Percentiles rank a stretch among this genome's conserved stretches.
Evolutionary conservation across 306 rosid species (phyloP).

Genomic region (Geum urbanum): DNA sequence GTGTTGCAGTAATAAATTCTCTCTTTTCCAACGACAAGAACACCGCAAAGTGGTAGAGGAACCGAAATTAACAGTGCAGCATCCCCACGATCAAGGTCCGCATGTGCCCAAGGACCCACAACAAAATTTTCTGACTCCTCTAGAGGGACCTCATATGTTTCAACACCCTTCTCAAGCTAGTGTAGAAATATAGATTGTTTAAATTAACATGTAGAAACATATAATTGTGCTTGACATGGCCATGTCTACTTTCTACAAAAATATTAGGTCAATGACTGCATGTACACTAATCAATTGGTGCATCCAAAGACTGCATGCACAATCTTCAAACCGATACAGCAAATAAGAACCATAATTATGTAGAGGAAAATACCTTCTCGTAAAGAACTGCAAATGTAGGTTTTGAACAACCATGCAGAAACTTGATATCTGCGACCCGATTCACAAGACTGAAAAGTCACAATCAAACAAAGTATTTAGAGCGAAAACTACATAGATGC

Average conservation of each 20-base stretch:
- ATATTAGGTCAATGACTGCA: not conserved
- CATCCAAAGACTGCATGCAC: not conserved
- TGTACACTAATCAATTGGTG: not conserved
- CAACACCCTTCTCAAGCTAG: too few species aligned
- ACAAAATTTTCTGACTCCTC: constrained; percentile 96
- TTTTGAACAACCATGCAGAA: constrained; percentile 89
- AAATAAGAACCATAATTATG: not conserved
- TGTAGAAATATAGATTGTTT: not conserved
- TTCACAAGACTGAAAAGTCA: constrained; percentile 87
- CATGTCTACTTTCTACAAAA: not conserved
- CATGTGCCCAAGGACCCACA: constrained; percentile 99
- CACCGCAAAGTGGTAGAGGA: constrained; percentile 96
- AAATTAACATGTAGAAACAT: not conserved
- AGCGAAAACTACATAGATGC: not conserved
- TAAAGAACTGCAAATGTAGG: constrained; percentile 97
- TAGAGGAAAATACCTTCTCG: constrained; percentile 50
- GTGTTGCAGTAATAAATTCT: constrained; percentile 97
- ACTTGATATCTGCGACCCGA: constrained; percentile 93
- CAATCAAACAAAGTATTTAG: constrained; percentile 9
- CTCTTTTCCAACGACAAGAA: constrained; percentile 94
- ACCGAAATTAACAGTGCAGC: constrained; percentile 91
- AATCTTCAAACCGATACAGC: not conserved
- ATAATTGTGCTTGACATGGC: not conserved
- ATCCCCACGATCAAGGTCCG: constrained; percentile 97
- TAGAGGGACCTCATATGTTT: constrained; percentile 93